phyloP scores from a whole-genome alignment of 2,329 filamentous ascomycete species.

The Aureobasidium leucospermi region DNA sequence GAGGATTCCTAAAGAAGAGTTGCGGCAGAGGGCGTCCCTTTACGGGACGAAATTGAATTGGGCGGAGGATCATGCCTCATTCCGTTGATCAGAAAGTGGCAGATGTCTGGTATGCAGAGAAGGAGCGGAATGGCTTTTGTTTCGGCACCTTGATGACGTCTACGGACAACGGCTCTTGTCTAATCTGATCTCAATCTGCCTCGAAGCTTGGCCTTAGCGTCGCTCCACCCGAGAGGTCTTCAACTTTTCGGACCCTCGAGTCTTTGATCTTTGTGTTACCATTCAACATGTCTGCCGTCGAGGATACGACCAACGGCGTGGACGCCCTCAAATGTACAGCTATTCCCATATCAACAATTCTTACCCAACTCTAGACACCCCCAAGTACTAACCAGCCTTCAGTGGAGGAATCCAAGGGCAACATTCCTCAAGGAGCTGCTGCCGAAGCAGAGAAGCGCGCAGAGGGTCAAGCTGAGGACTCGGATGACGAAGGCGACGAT shows the following conservation, averaged over 20 bases:
- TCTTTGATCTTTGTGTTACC: not conserved
- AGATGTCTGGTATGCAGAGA: not conserved
- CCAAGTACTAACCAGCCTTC: not conserved
- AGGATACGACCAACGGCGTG: not conserved
- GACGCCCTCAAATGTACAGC: constrained; percentile 10
- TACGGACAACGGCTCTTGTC: not conserved
- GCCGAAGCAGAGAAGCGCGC: constrained; percentile 18
- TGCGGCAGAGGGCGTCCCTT: not conserved
- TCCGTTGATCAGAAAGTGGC: not conserved
- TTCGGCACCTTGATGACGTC: not conserved
- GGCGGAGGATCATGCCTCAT: constrained; percentile 17
- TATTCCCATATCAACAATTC: no score
- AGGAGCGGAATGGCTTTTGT: not conserved
- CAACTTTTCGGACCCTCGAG: not conserved
- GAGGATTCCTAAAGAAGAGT: not conserved
- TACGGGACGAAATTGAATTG: not conserved
- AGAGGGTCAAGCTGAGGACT: constrained; percentile 28
- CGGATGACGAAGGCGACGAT: constrained; percentile 31
- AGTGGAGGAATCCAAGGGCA: constrained; percentile 16
- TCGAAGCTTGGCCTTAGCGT: not conserved
- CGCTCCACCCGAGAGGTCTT: not conserved
- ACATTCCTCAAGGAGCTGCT: constrained; percentile 14
- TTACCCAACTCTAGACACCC: not conserved
- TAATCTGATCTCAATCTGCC: constrained; percentile 9
- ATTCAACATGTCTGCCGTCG: constrained; percentile 8